Evolutionary conservation across 2,329 filamentous ascomycete genomes (phyloP).

Genomic region (Sclerotinia subarctica): DNA sequence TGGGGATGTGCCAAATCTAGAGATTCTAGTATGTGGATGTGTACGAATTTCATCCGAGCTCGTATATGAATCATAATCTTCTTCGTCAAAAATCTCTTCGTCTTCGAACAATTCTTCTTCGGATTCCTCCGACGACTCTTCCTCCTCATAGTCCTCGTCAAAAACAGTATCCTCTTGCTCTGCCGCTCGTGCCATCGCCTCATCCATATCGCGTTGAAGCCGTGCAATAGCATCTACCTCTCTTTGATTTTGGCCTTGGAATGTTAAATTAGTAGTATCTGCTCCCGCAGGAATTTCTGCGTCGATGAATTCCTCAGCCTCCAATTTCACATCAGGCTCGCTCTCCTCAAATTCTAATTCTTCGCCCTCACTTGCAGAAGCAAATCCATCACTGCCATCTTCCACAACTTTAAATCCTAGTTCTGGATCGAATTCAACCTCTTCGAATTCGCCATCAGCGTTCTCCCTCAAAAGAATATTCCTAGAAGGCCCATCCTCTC

Average conservation of each 20-base stretch:
- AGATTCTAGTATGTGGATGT: slow-evolving; percentile 71
- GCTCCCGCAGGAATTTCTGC: slow-evolving; percentile 34
- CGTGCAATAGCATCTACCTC: slow-evolving; percentile 37
- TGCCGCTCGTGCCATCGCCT: slow-evolving; percentile 30
- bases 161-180: slow-evolving; percentile 30
- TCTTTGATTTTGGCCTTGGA: slow-evolving; percentile 35
- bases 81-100: slow-evolving; percentile 26
- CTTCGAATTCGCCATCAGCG: slow-evolving; percentile 57
- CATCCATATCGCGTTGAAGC: slow-evolving; percentile 37
- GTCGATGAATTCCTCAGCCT: slow-evolving; percentile 35
- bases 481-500: slow-evolving; percentile 45
- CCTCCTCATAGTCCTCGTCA: slow-evolving; percentile 30
- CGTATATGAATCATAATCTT: slow-evolving; percentile 31
- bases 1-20: slow-evolving; percentile 71
- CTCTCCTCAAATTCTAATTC: background rate
- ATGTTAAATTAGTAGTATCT: slow-evolving; percentile 24
- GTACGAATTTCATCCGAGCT: slow-evolving; percentile 50
- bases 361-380: background rate
- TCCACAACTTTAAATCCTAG: slow-evolving; percentile 36
- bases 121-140: slow-evolving; percentile 24
- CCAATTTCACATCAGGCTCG: slow-evolving; percentile 35
- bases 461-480: slow-evolving; percentile 54
- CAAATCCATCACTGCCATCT: slow-evolving; percentile 29
- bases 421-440: slow-evolving; percentile 47
- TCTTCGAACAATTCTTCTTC: slow-evolving; percentile 35